phyloP scores from a whole-genome alignment of 2,329 filamentous ascomycete species.

The Hypoxylon sp. region DNA sequence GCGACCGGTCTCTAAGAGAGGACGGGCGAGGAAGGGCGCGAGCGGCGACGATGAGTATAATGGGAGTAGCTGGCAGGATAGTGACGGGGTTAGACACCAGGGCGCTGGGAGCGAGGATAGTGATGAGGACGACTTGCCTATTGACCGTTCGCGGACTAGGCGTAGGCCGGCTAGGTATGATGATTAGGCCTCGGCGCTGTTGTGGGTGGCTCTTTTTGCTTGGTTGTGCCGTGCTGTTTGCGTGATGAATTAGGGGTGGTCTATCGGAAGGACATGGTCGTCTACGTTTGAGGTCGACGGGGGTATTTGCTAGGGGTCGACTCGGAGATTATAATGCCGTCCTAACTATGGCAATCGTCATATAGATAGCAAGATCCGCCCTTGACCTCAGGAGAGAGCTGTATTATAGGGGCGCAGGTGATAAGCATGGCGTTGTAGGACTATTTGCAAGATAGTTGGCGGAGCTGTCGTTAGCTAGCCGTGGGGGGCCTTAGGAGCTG shows the following conservation, averaged over 20 bases:
- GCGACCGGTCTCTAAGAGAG: slow-evolving; percentile 35
- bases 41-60: slow-evolving; percentile 51
- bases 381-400: neutral
- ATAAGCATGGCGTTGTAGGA: neutral
- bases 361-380: neutral
- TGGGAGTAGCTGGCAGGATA: slow-evolving; percentile 51
- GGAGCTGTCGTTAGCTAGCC: neutral
- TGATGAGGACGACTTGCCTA: slow-evolving; percentile 44
- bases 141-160: slow-evolving; percentile 46
- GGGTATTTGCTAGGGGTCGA: neutral
- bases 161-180: slow-evolving; percentile 52
- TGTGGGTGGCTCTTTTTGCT: neutral
- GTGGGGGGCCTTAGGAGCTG: neutral
- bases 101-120: slow-evolving; percentile 46
- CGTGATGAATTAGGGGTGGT: neutral
- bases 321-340: neutral
- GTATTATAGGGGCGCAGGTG: neutral
- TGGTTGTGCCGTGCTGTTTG: neutral
- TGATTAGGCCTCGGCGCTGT: slow-evolving; percentile 42
- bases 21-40: slow-evolving; percentile 40
- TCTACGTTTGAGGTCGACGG: neutral
- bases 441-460: neutral
- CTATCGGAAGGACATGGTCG: neutral
- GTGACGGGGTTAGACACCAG: slow-evolving; percentile 43
- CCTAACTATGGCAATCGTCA: neutral